phyloP scores from a whole-genome alignment of 139 green algal genomes.

The Parachlorella kessleri region DNA sequence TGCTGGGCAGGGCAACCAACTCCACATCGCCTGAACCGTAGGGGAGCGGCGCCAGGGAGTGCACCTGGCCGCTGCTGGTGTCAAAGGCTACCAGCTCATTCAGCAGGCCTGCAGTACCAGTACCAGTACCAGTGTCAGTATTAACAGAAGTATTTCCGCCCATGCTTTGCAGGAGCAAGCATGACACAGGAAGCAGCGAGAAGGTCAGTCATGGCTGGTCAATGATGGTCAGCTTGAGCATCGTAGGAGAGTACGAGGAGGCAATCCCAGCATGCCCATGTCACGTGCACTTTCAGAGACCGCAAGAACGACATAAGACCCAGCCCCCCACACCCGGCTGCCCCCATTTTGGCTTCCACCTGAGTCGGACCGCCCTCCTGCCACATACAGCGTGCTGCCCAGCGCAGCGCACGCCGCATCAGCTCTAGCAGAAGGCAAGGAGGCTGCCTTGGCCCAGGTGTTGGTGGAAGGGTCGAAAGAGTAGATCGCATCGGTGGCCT shows the following conservation, averaged over 20 bases:
- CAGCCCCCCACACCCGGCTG: too few species aligned
- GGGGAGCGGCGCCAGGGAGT: background rate
- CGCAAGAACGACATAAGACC: too few species aligned
- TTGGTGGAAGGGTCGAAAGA: background rate
- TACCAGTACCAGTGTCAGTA: too few species aligned
- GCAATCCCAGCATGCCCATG: too few species aligned
- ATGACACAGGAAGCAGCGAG: too few species aligned
- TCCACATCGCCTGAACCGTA: slow-evolving; percentile 3
- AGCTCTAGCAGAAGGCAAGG: background rate
- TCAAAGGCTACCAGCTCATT: background rate
- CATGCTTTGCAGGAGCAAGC: too few species aligned
- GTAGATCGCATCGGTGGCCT: background rate
- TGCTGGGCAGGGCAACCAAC: background rate
- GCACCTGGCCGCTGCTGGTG: background rate
- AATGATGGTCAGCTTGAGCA: too few species aligned
- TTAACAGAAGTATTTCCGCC: too few species aligned
- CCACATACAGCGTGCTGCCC: background rate
- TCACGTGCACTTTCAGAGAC: too few species aligned
- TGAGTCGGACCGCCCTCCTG: background rate
- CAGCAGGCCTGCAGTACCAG: background rate
- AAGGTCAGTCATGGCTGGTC: too few species aligned
- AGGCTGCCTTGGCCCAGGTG: background rate
- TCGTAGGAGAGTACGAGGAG: too few species aligned
- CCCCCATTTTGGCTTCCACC: too few species aligned
- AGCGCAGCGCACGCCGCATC: background rate